Percentiles rank a stretch among this genome's conserved stretches.
Evolutionary conservation across 2,329 filamentous ascomycete genomes (phyloP).

Genomic region (Macrophomina phaseolina): DNA sequence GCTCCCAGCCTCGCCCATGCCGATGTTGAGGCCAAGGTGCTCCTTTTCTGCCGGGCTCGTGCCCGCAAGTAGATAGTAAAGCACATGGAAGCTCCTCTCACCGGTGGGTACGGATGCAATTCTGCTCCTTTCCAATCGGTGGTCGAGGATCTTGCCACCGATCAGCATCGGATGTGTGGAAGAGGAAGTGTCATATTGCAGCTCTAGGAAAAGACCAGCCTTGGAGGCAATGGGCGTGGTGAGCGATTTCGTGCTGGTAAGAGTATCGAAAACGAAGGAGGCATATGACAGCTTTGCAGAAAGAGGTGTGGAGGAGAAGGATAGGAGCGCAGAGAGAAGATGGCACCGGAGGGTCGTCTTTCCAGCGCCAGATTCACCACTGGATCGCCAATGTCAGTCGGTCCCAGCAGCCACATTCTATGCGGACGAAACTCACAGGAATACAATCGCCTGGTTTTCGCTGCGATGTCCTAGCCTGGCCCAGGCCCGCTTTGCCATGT

Average conservation of each 20-base stretch:
- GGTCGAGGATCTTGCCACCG: conserved; percentile 92
- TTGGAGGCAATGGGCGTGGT: conserved; percentile 96
- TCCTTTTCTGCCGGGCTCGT: conserved; percentile 89
- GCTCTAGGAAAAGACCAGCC: conserved; percentile 90
- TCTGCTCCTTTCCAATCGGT: conserved; percentile 88
- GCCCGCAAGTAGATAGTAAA: conserved; percentile 94
- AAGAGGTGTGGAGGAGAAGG: conserved; percentile 88
- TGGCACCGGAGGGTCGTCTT: conserved; percentile 95
- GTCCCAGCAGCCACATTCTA: not conserved
- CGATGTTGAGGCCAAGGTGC: conserved; percentile 74
- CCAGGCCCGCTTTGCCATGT: conserved; percentile 86
- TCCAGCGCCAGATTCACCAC: conserved; percentile 92
- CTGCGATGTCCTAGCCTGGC: conserved; percentile 83
- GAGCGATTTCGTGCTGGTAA: conserved; percentile 96
- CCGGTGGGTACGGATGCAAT: conserved; percentile 92
- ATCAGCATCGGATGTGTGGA: conserved; percentile 85
- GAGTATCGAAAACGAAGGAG: conserved; percentile 91
- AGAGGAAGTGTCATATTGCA: conserved; percentile 93
- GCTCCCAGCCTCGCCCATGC: conserved; percentile 59
- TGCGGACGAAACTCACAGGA: conserved; percentile 70
- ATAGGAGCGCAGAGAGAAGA: conserved; percentile 81
- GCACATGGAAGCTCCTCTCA: conserved; percentile 92
- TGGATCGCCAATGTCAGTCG: conserved; percentile 49
- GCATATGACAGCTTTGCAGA: conserved; percentile 93
- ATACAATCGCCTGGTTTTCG: conserved; percentile 91